phyloP scores from a whole-genome alignment of 306 rosid genomes.

The Malus asiatica region DNA sequence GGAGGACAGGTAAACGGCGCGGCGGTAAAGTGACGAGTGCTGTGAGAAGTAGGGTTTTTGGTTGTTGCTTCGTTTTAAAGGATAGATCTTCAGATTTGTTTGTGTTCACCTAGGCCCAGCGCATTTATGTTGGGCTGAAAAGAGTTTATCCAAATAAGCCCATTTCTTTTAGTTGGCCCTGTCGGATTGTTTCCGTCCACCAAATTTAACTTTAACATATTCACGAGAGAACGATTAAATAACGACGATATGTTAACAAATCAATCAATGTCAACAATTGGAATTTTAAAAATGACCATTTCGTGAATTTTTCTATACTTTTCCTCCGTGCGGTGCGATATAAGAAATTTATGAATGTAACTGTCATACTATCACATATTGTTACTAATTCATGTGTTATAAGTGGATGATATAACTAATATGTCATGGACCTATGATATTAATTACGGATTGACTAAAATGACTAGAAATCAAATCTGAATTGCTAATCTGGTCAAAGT shows the following conservation, averaged over 20 bases:
- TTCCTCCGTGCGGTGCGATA: background rate
- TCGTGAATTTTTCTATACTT: too few relatives aligned
- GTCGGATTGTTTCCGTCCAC: background rate
- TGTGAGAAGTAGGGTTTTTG: background rate
- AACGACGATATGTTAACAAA: too few relatives aligned
- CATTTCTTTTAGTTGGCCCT: background rate
- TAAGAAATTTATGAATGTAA: too few relatives aligned
- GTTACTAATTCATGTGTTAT: too few relatives aligned
- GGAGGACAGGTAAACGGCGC: background rate
- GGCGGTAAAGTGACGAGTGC: background rate
- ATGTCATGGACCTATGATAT: too few relatives aligned
- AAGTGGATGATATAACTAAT: background rate
- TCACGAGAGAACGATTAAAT: too few relatives aligned
- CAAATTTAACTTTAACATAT: background rate
- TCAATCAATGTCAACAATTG: too few relatives aligned
- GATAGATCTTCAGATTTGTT: too few relatives aligned
- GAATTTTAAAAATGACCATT: too few relatives aligned
- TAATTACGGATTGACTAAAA: too few relatives aligned
- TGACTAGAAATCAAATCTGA: too few relatives aligned
- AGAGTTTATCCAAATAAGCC: background rate
- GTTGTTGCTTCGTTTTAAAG: background rate
- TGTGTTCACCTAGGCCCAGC: background rate
- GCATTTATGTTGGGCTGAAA: background rate
- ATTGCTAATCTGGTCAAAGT: too few relatives aligned
- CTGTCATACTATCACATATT: background rate